These are phyloP conservation scores for Stipa capillata DNA, from an alignment of 176 grass and related monocot genomes.

Conservation along the genomic window DNA sequence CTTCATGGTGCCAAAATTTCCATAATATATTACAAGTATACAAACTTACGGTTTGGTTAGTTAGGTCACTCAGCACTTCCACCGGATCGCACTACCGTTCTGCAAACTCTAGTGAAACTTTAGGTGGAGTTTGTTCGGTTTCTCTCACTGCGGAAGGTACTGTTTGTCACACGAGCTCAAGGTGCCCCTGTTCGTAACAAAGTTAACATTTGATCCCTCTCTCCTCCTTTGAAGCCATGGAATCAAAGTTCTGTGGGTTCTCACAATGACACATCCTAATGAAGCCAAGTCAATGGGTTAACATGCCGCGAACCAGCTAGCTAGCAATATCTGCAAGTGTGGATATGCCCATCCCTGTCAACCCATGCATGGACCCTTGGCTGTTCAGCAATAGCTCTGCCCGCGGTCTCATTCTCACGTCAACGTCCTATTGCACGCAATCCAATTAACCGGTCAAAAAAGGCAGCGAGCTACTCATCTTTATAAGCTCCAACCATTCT, in stretches of 20 bases:
- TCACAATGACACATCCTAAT: background rate
- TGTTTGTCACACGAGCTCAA: no score
- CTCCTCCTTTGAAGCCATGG: background rate
- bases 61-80: background rate
- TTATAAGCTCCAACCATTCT: conserved; percentile 17
- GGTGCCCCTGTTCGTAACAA: no score
- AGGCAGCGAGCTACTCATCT: background rate
- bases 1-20: background rate
- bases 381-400: background rate
- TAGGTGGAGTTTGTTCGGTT: background rate
- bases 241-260: background rate
- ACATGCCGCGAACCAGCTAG: conserved; percentile 3
- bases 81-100: background rate
- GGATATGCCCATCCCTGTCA: background rate
- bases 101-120: background rate
- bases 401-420: background rate
- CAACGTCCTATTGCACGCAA: background rate
- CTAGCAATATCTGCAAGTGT: conserved; percentile 11
- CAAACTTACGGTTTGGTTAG: background rate
- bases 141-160: no score
- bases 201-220: no score
- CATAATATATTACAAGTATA: no score
- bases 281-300: conserved; percentile 7
- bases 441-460: conserved; percentile 32
- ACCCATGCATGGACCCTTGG: conserved; percentile 1